phyloP scores from a whole-genome alignment of 495 filamentous ascomycete genomes.

The Aspergillus incahuasiensis region DNA sequence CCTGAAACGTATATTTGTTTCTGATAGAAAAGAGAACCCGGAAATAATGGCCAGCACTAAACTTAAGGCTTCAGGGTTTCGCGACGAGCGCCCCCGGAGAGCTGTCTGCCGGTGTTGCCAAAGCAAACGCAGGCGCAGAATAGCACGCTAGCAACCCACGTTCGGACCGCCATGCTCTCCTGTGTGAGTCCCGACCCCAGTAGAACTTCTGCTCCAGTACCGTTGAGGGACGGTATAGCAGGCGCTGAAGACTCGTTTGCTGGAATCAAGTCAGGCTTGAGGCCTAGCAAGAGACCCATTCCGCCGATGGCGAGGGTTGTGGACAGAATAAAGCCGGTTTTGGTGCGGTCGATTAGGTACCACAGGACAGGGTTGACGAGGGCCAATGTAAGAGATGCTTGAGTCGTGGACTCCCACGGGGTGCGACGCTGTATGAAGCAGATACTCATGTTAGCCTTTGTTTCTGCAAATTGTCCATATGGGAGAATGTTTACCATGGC shows the following conservation, averaged over 20 bases:
- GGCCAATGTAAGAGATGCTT: slow-evolving; percentile 85
- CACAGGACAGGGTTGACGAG: slow-evolving; percentile 91
- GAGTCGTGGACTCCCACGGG: slow-evolving; percentile 89
- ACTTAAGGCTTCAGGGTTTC: slow-evolving; percentile 20
- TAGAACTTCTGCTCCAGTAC: slow-evolving; percentile 33
- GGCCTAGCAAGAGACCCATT: slow-evolving; percentile 63
- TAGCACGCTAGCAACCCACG: slow-evolving; percentile 87
- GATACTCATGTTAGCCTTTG: slow-evolving; percentile 16
- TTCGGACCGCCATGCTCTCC: slow-evolving; percentile 71
- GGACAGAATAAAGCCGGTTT: slow-evolving; percentile 74
- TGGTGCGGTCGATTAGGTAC: slow-evolving; percentile 91
- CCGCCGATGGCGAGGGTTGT: slow-evolving; percentile 66
- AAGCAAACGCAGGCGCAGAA: slow-evolving; percentile 95
- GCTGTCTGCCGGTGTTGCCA: slow-evolving; percentile 84
- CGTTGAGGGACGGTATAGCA: slow-evolving; percentile 24
- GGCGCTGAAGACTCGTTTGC: slow-evolving; percentile 43
- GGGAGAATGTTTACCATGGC: slow-evolving; percentile 66
- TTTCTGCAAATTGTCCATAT: background rate
- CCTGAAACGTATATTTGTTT: background rate
- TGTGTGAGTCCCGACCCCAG: slow-evolving; percentile 57
- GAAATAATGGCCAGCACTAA: background rate
- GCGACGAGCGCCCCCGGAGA: slow-evolving; percentile 48
- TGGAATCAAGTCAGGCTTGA: slow-evolving; percentile 72
- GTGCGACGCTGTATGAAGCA: slow-evolving; percentile 60
- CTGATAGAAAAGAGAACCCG: background rate